These are phyloP conservation scores for Diaporthe batatas DNA, from an alignment of 2,329 filamentous ascomycete species.

Conservation along the genomic window DNA sequence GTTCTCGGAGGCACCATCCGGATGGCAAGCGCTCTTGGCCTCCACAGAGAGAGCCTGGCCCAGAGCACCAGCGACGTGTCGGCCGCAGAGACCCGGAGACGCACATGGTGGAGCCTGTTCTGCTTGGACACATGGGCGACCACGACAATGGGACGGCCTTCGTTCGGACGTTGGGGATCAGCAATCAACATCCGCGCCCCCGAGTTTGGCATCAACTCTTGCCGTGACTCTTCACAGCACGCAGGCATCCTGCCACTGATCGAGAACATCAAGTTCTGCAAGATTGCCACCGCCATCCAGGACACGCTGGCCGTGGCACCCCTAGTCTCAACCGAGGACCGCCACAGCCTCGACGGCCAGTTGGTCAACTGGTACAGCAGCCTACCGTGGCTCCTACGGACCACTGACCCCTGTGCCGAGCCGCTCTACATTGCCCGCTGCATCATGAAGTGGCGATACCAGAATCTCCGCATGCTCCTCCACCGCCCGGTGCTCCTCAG, in stretches of 20 bases:
- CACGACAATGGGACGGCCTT: slow-evolving; percentile 78
- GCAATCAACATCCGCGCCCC: slow-evolving; percentile 77
- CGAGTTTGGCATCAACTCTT: slow-evolving; percentile 62
- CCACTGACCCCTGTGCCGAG: slow-evolving; percentile 76
- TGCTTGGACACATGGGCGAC: slow-evolving; percentile 81
- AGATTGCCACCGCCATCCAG: slow-evolving; percentile 82
- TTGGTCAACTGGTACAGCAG: slow-evolving; percentile 80
- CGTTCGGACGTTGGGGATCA: slow-evolving; percentile 75
- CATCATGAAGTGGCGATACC: slow-evolving; percentile 86
- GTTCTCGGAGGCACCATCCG: slow-evolving; percentile 78
- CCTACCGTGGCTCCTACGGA: slow-evolving; percentile 75
- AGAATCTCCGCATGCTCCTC: slow-evolving; percentile 82
- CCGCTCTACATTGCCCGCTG: slow-evolving; percentile 77
- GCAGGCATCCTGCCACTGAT: slow-evolving; percentile 78
- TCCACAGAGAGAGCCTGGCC: slow-evolving; percentile 73
- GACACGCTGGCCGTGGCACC: slow-evolving; percentile 79
- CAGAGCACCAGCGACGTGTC: slow-evolving; percentile 61
- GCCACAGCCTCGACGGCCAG: slow-evolving; percentile 75
- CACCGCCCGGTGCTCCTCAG: slow-evolving; percentile 80
- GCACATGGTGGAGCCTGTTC: slow-evolving; percentile 82
- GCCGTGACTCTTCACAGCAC: slow-evolving; percentile 67
- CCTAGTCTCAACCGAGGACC: slow-evolving; percentile 75
- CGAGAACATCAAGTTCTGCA: slow-evolving; percentile 84
- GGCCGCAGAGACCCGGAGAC: slow-evolving; percentile 71
- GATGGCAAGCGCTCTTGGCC: slow-evolving; percentile 80